These are phyloP conservation scores for Mucor indicus DNA, from an alignment of 371 early-diverging fungal genomes.

Conservation along the genomic window DNA sequence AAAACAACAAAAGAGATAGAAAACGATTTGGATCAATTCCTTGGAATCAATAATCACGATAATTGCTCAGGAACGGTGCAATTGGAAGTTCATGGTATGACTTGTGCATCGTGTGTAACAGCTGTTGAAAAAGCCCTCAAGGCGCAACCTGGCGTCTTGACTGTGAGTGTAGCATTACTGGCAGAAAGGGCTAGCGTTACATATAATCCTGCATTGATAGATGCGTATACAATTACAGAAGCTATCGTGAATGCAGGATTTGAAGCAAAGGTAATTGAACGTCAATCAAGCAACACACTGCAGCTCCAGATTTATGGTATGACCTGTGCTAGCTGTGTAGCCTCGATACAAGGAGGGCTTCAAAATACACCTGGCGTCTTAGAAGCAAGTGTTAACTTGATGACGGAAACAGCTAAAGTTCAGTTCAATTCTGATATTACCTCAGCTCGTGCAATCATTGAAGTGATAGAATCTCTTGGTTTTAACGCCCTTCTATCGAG, in stretches of 20 bases:
- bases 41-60: too few species aligned
- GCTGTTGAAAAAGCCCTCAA: conserved; percentile 67
- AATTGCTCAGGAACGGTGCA: conserved; percentile 19
- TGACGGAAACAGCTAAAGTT: conserved; percentile 69
- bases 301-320: conserved; percentile 85
- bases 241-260: conserved; percentile 82
- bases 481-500: conserved; percentile 79
- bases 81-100: conserved; percentile 65
- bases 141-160: conserved; percentile 56
- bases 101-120: conserved; percentile 84
- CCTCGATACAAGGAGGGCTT: conserved; percentile 71
- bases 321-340: conserved; percentile 83
- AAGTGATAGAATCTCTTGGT: conserved; percentile 79
- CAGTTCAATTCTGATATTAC: conserved; percentile 59
- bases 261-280: conserved; percentile 54
- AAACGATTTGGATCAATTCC: too few species aligned
- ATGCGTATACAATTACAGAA: conserved; percentile 46
- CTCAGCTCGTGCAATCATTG: conserved; percentile 82
- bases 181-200: conserved; percentile 70
- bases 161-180: conserved; percentile 37
- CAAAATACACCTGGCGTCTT: conserved; percentile 59
- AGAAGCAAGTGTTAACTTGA: conserved; percentile 69
- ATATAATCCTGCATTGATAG: conserved; percentile 1
- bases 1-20: not conserved
- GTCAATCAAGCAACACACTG: conserved; percentile 31